phyloP scores from a whole-genome alignment of 1,284 basidiomycete genomes.

The Trichosporon faecale region DNA sequence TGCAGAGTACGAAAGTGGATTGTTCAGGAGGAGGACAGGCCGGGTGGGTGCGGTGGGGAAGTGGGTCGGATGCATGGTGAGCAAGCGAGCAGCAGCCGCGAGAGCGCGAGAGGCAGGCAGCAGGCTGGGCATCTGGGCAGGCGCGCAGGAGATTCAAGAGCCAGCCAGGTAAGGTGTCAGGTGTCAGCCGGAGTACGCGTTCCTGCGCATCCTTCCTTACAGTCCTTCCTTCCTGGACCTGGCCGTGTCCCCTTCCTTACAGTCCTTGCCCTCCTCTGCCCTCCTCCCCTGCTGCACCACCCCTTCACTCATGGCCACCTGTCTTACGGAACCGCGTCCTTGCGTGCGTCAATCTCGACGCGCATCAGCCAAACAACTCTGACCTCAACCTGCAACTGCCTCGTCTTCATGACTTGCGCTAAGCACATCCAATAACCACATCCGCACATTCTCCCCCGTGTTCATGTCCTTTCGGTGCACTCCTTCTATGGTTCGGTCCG shows the following conservation, averaged over 20 bases:
- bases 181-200: background rate
- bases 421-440: background rate
- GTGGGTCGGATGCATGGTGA: background rate
- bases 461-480: too few species aligned
- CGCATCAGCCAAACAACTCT: background rate
- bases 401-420: background rate
- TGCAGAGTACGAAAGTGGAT: background rate
- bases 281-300: background rate
- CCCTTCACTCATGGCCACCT: background rate
- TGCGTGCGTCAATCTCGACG: background rate
- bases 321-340: background rate
- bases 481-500: too few species aligned
- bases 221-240: background rate
- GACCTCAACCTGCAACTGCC: too few species aligned
- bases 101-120: background rate
- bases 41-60: background rate
- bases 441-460: background rate
- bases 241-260: background rate
- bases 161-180: too few species aligned
- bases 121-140: background rate
- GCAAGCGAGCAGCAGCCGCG: background rate
- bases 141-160: slow-evolving; percentile 2
- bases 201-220: background rate
- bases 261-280: background rate
- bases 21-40: background rate